Conservation (phyloP, 2,329 filamentous ascomycete species). For the Tetracladium maxilliforme region DNA sequence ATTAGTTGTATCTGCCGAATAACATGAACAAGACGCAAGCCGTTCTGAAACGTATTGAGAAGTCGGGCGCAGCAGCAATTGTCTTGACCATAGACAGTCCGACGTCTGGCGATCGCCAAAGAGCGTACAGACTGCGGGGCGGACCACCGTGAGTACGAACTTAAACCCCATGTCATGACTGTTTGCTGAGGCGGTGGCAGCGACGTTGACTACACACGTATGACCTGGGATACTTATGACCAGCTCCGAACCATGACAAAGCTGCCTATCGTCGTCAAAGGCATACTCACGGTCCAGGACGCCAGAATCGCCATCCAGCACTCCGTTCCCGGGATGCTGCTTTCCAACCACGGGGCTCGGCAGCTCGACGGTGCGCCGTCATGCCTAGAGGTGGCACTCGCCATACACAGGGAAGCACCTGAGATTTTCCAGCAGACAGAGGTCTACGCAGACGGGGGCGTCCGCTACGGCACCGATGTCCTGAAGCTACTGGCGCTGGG, state of each 20-base stretch:
- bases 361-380: slow-evolving; percentile 29
- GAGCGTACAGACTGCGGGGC: too few species aligned
- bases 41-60: too few species aligned
- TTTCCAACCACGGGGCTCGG: slow-evolving; percentile 53
- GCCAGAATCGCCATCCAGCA: slow-evolving; percentile 38
- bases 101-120: too few species aligned
- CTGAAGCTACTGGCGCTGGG: slow-evolving; percentile 48
- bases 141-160: too few species aligned
- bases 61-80: too few species aligned
- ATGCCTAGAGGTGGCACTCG: slow-evolving; percentile 38
- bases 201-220: slow-evolving; percentile 33
- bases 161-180: too few species aligned
- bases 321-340: slow-evolving; percentile 47
- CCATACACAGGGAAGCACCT: slow-evolving; percentile 42
- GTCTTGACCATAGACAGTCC: too few species aligned
- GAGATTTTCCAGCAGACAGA: slow-evolving; percentile 40
- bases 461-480: slow-evolving; percentile 44
- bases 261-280: slow-evolving; percentile 45
- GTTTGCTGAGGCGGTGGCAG: too few species aligned
- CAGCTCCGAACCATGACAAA: slow-evolving; percentile 43
- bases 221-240: slow-evolving; percentile 45
- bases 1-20: too few species aligned
- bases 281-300: slow-evolving; percentile 49
- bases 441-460: slow-evolving; percentile 45
- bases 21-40: too few species aligned